A percentile compares a stretch with the other conserved stretches of the same genome.
phyloP scores from a whole-genome alignment of 1,139 yeast genomes.

The Suhomyces ambrosiae region DNA sequence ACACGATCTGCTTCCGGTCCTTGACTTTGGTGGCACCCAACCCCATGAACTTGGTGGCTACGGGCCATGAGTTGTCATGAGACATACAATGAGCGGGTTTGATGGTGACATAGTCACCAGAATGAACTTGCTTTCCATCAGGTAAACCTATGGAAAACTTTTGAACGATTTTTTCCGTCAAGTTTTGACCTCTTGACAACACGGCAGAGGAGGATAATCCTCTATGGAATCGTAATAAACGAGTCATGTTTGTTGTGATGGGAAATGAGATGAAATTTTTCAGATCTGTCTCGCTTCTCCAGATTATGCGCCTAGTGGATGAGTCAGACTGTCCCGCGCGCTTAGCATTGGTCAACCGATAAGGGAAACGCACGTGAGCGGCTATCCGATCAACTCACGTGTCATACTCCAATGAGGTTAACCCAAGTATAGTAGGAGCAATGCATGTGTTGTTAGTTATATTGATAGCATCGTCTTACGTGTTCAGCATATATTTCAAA shows the following conservation, averaged over 20 bases:
- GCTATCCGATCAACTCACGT: neutral
- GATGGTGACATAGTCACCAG: conserved; percentile 95
- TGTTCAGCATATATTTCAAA: conserved; percentile 35
- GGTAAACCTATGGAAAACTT: conserved; percentile 85
- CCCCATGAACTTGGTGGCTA: conserved; percentile 93
- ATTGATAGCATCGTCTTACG: conserved; percentile 44
- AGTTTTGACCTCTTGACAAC: conserved; percentile 61
- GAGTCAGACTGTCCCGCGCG: conserved; percentile 31
- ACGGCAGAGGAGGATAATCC: conserved; percentile 13
- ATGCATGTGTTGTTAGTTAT: conserved; percentile 18
- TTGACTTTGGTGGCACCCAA: conserved; percentile 84
- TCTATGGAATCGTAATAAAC: conserved; percentile 8
- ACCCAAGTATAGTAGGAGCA: too few relatives aligned
- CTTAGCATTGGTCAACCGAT: conserved; percentile 26
- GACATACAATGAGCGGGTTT: conserved; percentile 98
- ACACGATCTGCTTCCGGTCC: conserved; percentile 87
- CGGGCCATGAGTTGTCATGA: conserved; percentile 99
- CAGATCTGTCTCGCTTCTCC: conserved; percentile 5
- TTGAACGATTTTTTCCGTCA: conserved; percentile 95
- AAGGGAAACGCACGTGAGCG: conserved; percentile 6
- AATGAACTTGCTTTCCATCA: conserved; percentile 66
- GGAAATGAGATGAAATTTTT: conserved; percentile 2
- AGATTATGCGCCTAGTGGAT: conserved; percentile 16
- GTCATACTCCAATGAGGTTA: too few relatives aligned
- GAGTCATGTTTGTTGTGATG: conserved; percentile 6